Base-by-base conservation (phyloP, 257 asterid species). In the Prunella vulgaris region DNA sequence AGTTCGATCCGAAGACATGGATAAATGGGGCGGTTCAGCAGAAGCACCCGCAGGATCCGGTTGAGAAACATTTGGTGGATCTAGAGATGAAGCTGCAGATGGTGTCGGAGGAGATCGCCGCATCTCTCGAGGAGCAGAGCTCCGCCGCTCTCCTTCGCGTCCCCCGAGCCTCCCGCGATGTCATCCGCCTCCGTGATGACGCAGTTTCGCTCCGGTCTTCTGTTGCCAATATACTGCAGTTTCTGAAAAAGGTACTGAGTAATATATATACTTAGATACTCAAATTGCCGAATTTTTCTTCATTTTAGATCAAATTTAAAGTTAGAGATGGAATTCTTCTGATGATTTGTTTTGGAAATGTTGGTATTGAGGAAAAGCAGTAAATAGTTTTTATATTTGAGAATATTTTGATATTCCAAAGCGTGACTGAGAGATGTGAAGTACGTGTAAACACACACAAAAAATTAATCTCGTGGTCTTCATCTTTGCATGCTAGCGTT, bases 41-140 rank as follows among this genome's bases (percentile, higher is more conserved):
- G 74, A 82, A 90, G 54, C 93, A 91, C 61, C 89, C 95, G 14
- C 96, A 91, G 87, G 97, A 91, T 62, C 92, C 96, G 14, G 70
- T 91, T 33, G 99, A 89, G 77, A 94, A 91, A 84, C 97, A 91
- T 76, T 68, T 94, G 67, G 87, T 89, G 84, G 97, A 94, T 89
- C 96, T 91, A 78, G 99, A 94, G 75, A 91, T 91, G 99, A 94
- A 89, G 89, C 93, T 94, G 69, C 97, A 91, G 77, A 88, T 94
- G 95, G 79, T 78, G 33, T 94, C 96, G 44, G 99, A 94, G 80
- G 99, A 94, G 89, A 94, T 94, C 87, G 85, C 95, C 71, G 82
- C 95, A 62, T 84, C 97, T 33, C 95, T 94, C 56, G 99, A 94
- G 78, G 99, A 94, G 80, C 99, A 89, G 70, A 91, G 97, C 76